Evolutionary conservation across 257 asterid genomes (phyloP).

Genomic region (Nicotiana otophora): DNA sequence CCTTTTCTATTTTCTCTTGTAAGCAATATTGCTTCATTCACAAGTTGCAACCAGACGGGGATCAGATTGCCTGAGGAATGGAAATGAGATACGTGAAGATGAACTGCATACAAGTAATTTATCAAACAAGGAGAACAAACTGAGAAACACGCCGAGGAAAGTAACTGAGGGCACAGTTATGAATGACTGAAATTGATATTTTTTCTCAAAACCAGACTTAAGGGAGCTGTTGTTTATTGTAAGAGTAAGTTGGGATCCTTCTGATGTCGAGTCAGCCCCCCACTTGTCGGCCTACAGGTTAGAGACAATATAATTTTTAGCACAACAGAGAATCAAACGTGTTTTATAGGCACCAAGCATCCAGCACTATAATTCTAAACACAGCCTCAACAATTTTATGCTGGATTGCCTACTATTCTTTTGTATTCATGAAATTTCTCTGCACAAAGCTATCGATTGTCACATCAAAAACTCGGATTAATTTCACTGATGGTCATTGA

Average conservation of each 20-base stretch:
- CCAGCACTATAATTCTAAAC: too few relatives aligned
- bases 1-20: not conserved
- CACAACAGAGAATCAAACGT: too few relatives aligned
- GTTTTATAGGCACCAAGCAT: too few relatives aligned
- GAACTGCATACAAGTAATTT: not conserved
- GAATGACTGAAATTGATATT: not conserved
- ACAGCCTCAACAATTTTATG: too few relatives aligned
- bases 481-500: too few relatives aligned
- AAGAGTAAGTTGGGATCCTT: conserved; percentile 21
- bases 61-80: not conserved
- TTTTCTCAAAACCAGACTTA: not conserved
- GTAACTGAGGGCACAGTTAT: not conserved
- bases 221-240: not conserved
- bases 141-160: not conserved
- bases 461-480: too few relatives aligned
- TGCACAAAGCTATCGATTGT: too few relatives aligned
- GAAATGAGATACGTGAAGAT: not conserved
- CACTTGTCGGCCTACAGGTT: conserved; percentile 61
- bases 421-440: too few relatives aligned
- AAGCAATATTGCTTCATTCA: not conserved
- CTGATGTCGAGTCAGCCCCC: conserved; percentile 55
- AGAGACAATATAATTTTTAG: too few relatives aligned
- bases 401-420: too few relatives aligned
- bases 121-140: not conserved
- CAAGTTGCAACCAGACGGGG: not conserved